A percentile compares a stretch with the other conserved stretches of the same genome.
Evolutionary conservation across 495 filamentous ascomycete genomes (phyloP).

Genomic region (Hypomontagnella submonticulosa): DNA sequence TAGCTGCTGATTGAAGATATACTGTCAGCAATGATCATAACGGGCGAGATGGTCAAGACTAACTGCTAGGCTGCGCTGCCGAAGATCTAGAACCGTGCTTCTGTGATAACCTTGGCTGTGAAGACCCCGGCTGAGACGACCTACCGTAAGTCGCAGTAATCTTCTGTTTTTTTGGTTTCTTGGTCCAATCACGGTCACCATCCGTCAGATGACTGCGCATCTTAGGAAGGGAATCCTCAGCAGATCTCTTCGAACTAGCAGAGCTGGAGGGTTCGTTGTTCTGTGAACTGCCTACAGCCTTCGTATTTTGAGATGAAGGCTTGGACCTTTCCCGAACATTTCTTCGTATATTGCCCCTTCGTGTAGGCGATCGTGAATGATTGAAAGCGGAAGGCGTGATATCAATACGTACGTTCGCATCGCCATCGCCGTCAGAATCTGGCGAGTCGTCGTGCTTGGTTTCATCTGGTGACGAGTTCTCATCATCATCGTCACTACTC

Average conservation of each 20-base stretch:
- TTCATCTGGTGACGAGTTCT: neutral
- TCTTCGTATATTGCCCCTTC: slow-evolving; percentile 15
- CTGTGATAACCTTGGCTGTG: slow-evolving; percentile 31
- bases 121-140: slow-evolving; percentile 30
- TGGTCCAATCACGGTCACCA: slow-evolving; percentile 9
- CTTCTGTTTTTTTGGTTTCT: slow-evolving; percentile 17
- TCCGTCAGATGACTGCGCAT: slow-evolving; percentile 21
- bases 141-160: slow-evolving; percentile 19
- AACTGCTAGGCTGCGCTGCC: slow-evolving; percentile 7
- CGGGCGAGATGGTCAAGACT: slow-evolving; percentile 3
- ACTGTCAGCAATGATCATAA: slow-evolving; percentile 9
- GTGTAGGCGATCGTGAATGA: slow-evolving; percentile 1
- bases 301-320: slow-evolving; percentile 5
- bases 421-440: slow-evolving; percentile 36
- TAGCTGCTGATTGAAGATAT: slow-evolving; percentile 16
- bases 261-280: slow-evolving; percentile 30
- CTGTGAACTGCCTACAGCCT: slow-evolving; percentile 3
- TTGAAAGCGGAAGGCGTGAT: slow-evolving; percentile 40
- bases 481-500: slow-evolving; percentile 44
- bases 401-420: slow-evolving; percentile 24
- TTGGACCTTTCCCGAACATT: neutral
- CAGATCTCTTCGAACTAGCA: slow-evolving; percentile 43
- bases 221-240: slow-evolving; percentile 20
- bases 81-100: slow-evolving; percentile 24
- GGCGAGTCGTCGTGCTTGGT: neutral